Conservation (phyloP, 208 protist genomes). For the Lotmaria passim region DNA sequence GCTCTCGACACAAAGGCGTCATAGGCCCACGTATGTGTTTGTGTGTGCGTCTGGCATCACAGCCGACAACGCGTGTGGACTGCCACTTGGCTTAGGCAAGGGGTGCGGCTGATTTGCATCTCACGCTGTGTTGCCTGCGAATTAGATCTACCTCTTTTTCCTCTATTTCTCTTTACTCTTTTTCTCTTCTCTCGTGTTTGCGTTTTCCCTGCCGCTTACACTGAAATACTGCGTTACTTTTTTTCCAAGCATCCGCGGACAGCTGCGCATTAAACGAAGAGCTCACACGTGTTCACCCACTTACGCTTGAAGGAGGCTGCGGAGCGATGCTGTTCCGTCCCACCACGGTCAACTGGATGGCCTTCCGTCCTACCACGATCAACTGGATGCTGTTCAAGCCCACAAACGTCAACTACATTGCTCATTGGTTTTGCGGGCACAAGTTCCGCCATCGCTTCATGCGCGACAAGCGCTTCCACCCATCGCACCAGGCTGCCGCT, state of each 20-base stretch:
- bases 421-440: slow-evolving; percentile 90
- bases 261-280: no score
- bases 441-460: slow-evolving; percentile 88
- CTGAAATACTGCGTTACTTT: no score
- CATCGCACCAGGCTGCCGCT: slow-evolving; percentile 70
- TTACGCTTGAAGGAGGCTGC: neutral
- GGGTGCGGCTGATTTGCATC: no score
- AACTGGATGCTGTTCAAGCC: slow-evolving; percentile 50
- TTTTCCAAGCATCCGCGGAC: no score
- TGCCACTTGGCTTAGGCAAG: no score
- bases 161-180: no score
- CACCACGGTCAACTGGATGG: slow-evolving; percentile 26
- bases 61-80: no score
- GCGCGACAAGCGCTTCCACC: slow-evolving; percentile 91
- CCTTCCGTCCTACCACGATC: slow-evolving; percentile 38
- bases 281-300: neutral
- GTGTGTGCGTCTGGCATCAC: neutral
- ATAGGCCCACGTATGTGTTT: no score
- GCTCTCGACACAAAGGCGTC: no score
- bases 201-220: neutral
- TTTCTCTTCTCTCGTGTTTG: no score
- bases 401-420: slow-evolving; percentile 62
- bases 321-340: slow-evolving; percentile 25
- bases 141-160: no score
- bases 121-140: no score